Percentiles rank a stretch among this genome's conserved stretches.
Conservation (phyloP, 805 yeast genomes). For the Kodamaea restingae region DNA sequence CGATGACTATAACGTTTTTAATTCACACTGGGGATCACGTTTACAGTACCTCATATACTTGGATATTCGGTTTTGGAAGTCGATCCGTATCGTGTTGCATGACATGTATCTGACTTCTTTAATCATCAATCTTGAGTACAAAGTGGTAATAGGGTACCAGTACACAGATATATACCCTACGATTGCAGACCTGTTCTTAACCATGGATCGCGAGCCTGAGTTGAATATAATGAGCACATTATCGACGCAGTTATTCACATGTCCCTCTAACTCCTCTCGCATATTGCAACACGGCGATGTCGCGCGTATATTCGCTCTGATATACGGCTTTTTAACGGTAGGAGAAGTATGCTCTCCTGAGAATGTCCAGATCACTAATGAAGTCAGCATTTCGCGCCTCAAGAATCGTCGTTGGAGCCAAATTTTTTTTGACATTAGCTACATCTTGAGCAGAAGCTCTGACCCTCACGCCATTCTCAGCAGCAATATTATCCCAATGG, state of each 20-base stretch:
- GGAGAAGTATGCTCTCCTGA: slow-evolving; percentile 46
- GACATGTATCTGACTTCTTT: slow-evolving; percentile 63
- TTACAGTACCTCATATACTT: slow-evolving; percentile 58
- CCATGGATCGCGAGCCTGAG: slow-evolving; percentile 86
- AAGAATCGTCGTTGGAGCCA: slow-evolving; percentile 77
- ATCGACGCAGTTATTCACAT: slow-evolving; percentile 83
- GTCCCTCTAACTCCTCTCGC: slow-evolving; percentile 72
- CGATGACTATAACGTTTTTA: slow-evolving; percentile 22
- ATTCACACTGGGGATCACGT: slow-evolving; percentile 45
- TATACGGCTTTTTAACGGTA: slow-evolving; percentile 58
- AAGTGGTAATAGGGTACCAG: slow-evolving; percentile 62
- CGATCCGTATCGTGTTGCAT: slow-evolving; percentile 52
- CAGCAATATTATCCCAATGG: slow-evolving; percentile 48
- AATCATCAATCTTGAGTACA: slow-evolving; percentile 55
- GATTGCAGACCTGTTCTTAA: slow-evolving; percentile 63
- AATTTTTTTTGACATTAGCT: slow-evolving; percentile 73
- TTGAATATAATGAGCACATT: slow-evolving; percentile 66
- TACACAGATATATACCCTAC: slow-evolving; percentile 81
- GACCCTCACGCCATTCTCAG: slow-evolving; percentile 46
- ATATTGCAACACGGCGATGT: slow-evolving; percentile 63
- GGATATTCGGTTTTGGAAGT: slow-evolving; percentile 71
- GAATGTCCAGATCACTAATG: slow-evolving; percentile 35
- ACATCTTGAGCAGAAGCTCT: slow-evolving; percentile 66
- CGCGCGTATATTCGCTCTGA: slow-evolving; percentile 55
- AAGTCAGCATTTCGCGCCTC: slow-evolving; percentile 42